These are phyloP conservation scores for Boeremia lycopersici DNA, from an alignment of 2,329 filamentous ascomycete species.

Conservation along the genomic window DNA sequence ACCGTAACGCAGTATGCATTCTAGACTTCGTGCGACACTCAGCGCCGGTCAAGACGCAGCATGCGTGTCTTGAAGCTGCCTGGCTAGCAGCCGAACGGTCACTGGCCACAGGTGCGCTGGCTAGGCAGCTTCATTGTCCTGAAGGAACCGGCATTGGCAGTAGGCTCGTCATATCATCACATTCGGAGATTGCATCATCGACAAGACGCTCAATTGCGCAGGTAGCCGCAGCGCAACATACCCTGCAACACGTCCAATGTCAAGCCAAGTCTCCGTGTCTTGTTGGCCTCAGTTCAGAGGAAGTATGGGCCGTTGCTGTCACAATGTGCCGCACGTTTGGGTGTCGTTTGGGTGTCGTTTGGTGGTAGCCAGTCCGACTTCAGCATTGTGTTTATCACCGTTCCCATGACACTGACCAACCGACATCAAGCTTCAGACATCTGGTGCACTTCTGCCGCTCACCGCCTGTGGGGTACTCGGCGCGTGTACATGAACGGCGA, in stretches of 20 bases:
- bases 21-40: constrained; percentile 23
- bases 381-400: not conserved
- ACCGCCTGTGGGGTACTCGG: constrained; percentile 15
- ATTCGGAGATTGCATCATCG: constrained; percentile 18
- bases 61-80: constrained; percentile 3
- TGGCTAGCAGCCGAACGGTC: constrained; percentile 8
- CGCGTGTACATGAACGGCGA: constrained; percentile 13
- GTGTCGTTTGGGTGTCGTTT: not conserved
- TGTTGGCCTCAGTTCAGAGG: not conserved
- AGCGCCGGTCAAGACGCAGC: constrained; percentile 30
- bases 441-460: constrained; percentile 12
- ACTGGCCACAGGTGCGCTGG: constrained; percentile 7
- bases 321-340: too few species aligned
- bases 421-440: constrained; percentile 4
- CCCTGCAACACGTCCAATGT: too few species aligned
- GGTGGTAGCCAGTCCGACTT: not conserved
- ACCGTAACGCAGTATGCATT: constrained; percentile 21
- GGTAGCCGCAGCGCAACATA: too few species aligned
- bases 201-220: not conserved
- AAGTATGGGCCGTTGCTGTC: not conserved
- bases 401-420: constrained; percentile 4
- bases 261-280: too few species aligned
- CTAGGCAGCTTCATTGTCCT: constrained; percentile 15
- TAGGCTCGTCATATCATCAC: constrained; percentile 20
- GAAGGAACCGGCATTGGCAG: not conserved